Evolutionary conservation across 805 yeast genomes (phyloP), one percentile per base, ranked within the genome.

Genomic region (Wickerhamiella parazyma): DNA sequence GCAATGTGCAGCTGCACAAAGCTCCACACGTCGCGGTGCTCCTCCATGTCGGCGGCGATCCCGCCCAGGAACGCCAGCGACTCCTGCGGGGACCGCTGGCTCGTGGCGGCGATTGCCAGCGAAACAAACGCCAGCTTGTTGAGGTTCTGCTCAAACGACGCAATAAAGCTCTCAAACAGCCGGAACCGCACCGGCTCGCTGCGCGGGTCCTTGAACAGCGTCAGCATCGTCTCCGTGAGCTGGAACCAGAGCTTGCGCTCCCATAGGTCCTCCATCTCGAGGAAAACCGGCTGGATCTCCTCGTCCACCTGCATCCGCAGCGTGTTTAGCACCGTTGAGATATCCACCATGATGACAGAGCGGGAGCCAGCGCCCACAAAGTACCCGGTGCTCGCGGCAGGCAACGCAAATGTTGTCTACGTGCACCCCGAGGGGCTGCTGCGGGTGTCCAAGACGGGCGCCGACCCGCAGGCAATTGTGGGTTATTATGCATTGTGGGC

Each of bases 181-280:
- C 76, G 74, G 52, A 78, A 60, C 51, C 89, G 73, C 45, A 83
- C 62, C 0, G 72, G 64, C 29, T 60, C 62, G 11, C 81, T 68
- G 21, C 67, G 67, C 7, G 74, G 69, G 45, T 69, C 67, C 35
- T 65, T 66, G 64, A 75, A 89, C 56, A 87, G 72, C 49, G 70
- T 71, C 28, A 65, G 63, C 45, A 91, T 66, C 6, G 74, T 63
- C 48, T 74, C 73, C 2, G 95, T 83, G 58, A 91, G 71, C 67
- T 91, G 97, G 65, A 80, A 93, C 96, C 96, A 91, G 59, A 89
- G 71, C 61, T 85, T 86, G 53, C 94, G 70, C 57, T 86, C 95
- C 64, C 84, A 81, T 45, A 69, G 68, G 54, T 85, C 95, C 57
- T 87, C 96, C 58, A 89, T 72, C 42, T 74, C 72, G 56, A 74